A percentile compares a stretch with the other conserved stretches of the same genome.
Conservation (phyloP, 2,329 filamentous ascomycete genomes). For the Paecilomyces sp. region DNA sequence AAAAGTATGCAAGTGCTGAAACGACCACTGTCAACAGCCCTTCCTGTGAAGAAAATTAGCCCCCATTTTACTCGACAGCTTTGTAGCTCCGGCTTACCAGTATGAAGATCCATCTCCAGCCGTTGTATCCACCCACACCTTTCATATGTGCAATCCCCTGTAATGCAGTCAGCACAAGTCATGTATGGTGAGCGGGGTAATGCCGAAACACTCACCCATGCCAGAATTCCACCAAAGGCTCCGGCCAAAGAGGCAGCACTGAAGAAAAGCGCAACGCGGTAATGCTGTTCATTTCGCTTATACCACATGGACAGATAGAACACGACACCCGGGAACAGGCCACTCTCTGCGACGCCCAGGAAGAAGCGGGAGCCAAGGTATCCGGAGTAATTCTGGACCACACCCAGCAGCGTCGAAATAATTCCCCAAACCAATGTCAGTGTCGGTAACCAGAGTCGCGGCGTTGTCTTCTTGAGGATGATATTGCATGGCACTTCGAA, state of each 20-base stretch:
- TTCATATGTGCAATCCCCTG: conserved; percentile 43
- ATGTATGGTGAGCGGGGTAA: not conserved
- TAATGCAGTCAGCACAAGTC: conserved; percentile 9
- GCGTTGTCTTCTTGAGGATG: conserved; percentile 31
- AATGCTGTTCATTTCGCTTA: conserved; percentile 52
- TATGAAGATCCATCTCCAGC: conserved; percentile 62
- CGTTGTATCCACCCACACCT: conserved; percentile 41
- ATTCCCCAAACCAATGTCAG: conserved; percentile 47
- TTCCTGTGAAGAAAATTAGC: conserved; percentile 39
- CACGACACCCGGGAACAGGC: conserved; percentile 48
- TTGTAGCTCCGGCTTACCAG: conserved; percentile 28
- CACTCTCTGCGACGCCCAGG: conserved; percentile 46
- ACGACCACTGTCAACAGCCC: conserved; percentile 62
- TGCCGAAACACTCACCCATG: conserved; percentile 30
- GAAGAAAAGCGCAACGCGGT: conserved; percentile 54
- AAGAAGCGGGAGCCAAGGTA: conserved; percentile 44
- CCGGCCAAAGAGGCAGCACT: conserved; percentile 52
- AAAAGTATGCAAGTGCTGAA: conserved; percentile 29
- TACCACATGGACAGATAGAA: conserved; percentile 60
- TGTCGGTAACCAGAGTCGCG: conserved; percentile 8
- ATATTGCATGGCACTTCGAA: conserved; percentile 38
- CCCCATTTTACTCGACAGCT: not conserved
- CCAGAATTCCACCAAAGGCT: conserved; percentile 55
- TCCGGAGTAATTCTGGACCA: conserved; percentile 42
- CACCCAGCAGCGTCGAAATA: conserved; percentile 43